Conservation (phyloP, 192 early-diverging fungal genomes). For the Rhizophlyctis rosea region DNA sequence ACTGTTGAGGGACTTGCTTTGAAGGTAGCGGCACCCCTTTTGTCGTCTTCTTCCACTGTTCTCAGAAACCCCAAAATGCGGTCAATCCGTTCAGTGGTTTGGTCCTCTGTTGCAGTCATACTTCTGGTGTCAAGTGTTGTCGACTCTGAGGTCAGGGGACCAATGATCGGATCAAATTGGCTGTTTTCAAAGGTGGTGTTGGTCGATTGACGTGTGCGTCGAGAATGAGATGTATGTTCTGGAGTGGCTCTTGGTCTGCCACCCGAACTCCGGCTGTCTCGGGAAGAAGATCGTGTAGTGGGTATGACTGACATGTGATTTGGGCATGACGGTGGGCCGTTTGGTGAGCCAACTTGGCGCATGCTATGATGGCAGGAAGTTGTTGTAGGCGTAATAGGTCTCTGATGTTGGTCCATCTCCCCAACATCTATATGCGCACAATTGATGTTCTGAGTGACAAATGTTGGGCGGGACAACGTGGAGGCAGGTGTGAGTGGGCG, state of each 20-base stretch:
- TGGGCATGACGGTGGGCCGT: not conserved
- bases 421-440: too few relatives aligned
- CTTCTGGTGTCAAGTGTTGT: not conserved
- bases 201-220: not conserved
- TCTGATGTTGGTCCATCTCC: too few relatives aligned
- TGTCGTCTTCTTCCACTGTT: slow-evolving; percentile 36
- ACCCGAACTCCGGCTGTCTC: not conserved
- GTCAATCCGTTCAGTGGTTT: slow-evolving; percentile 37
- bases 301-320: not conserved
- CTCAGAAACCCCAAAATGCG: slow-evolving; percentile 52
- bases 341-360: too few relatives aligned
- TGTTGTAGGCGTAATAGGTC: too few relatives aligned
- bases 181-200: not conserved
- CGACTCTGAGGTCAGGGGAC: not conserved
- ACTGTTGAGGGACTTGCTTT: slow-evolving; percentile 3
- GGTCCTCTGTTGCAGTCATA: slow-evolving; percentile 10
- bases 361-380: too few relatives aligned
- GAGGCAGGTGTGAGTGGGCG: too few relatives aligned
- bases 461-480: too few relatives aligned
- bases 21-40: slow-evolving; percentile 14
- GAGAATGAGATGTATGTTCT: not conserved
- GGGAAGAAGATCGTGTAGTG: not conserved
- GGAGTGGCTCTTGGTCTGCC: not conserved
- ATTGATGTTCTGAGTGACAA: too few relatives aligned
- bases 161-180: not conserved